phyloP scores from a whole-genome alignment of 495 filamentous ascomycete species.

The Amorphotheca resinae region DNA sequence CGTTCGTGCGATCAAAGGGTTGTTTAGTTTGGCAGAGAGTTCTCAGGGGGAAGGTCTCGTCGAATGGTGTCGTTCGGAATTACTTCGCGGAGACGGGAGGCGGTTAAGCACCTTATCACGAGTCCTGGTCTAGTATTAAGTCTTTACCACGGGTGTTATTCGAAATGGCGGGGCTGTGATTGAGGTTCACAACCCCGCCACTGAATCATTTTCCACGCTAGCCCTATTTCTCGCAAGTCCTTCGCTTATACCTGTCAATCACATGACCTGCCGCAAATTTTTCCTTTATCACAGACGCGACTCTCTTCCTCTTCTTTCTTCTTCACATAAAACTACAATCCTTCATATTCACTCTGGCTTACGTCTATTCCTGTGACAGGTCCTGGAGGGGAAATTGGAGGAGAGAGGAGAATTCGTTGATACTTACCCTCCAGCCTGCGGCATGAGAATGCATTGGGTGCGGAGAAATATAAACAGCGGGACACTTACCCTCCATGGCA shows the following conservation, averaged over 20 bases:
- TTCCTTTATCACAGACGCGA: conserved; percentile 7
- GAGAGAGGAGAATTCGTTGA: conserved; percentile 37
- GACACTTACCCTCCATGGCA: conserved; percentile 8
- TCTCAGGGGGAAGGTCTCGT: no score
- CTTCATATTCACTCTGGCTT: conserved; percentile 78
- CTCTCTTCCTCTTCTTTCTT: conserved; percentile 30
- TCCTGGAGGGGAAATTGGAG: conserved; percentile 68
- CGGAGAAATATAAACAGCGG: conserved; percentile 20
- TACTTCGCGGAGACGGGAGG: no score
- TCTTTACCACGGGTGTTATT: no score
- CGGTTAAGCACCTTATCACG: no score
- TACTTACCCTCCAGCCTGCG: conserved; percentile 38
- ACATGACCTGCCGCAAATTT: conserved; percentile 8
- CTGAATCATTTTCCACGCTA: conserved; percentile 13
- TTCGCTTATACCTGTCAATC: conserved; percentile 3
- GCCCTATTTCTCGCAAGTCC: conserved; percentile 6
- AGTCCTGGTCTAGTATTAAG: no score
- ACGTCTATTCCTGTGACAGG: conserved; percentile 40
- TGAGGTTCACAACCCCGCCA: conserved; percentile 8
- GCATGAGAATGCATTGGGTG: conserved; percentile 22
- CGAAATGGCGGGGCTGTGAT: conserved; percentile 12
- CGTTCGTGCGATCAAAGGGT: not conserved
- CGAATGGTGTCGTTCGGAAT: no score
- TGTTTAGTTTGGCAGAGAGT: no score
- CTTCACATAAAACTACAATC: conserved; percentile 51